These are phyloP conservation scores for Starmerella tilneyi DNA, from an alignment of 805 yeast species.

Conservation along the genomic window DNA sequence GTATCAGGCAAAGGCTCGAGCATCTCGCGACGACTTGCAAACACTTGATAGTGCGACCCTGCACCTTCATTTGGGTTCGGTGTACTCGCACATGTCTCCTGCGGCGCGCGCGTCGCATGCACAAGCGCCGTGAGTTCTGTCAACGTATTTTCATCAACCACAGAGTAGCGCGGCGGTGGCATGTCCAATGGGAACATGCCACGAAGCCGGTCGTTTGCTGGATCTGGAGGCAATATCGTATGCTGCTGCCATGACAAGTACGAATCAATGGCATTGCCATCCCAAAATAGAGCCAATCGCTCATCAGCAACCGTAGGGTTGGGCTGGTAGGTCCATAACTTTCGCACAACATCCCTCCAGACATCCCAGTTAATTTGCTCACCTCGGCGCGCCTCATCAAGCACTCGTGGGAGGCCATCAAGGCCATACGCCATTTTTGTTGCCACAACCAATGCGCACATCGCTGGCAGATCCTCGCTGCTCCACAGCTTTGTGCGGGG, in stretches of 20 bases:
- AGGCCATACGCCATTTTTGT: slow-evolving; percentile 24
- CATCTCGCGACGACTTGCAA: not conserved
- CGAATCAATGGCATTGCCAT: slow-evolving; percentile 36
- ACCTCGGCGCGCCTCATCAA: slow-evolving; percentile 8
- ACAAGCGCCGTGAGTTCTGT: slow-evolving; percentile 13
- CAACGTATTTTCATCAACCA: slow-evolving; percentile 9
- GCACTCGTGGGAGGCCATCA: slow-evolving; percentile 20
- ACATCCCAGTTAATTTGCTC: slow-evolving; percentile 24
- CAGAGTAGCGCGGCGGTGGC: not conserved
- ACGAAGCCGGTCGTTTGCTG: slow-evolving; percentile 14
- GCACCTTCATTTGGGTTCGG: not conserved
- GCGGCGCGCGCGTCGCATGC: not conserved
- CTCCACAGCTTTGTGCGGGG: not conserved
- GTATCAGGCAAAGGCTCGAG: slow-evolving; percentile 15
- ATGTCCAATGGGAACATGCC: slow-evolving; percentile 23
- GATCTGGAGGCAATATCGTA: not conserved
- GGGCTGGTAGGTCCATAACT: slow-evolving; percentile 25
- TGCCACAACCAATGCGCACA: slow-evolving; percentile 15
- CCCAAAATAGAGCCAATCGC: slow-evolving; percentile 40
- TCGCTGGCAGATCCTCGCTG: slow-evolving; percentile 16
- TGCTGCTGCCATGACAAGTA: slow-evolving; percentile 44
- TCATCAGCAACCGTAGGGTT: slow-evolving; percentile 27
- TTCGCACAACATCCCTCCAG: slow-evolving; percentile 32
- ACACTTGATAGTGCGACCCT: slow-evolving; percentile 11
- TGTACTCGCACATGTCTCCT: not conserved